These are phyloP conservation scores for Drosera capensis DNA, from an alignment of 148 eudicot genomes.

Conservation along the genomic window DNA sequence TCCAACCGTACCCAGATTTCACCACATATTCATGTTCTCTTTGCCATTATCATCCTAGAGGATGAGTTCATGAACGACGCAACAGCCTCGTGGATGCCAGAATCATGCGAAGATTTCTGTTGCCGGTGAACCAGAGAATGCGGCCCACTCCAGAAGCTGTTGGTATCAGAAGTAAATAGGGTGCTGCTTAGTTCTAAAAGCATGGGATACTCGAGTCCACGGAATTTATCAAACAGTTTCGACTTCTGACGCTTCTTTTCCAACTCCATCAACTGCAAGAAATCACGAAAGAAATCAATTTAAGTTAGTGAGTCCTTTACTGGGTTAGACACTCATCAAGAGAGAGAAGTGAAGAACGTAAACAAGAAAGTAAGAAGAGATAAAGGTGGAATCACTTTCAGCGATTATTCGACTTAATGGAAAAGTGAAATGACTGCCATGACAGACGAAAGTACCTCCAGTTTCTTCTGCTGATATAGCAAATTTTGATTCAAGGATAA, in stretches of 20 bases:
- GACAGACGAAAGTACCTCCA: conserved; percentile 69
- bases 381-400: background rate
- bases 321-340: background rate
- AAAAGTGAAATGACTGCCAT: no score
- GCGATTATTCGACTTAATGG: no score
- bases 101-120: conserved; percentile 13
- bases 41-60: no score
- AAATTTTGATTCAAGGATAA: conserved; percentile 13
- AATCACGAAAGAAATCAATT: no score
- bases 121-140: conserved; percentile 37
- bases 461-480: conserved; percentile 28
- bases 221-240: conserved; percentile 51
- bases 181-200: conserved; percentile 44
- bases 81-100: conserved; percentile 44
- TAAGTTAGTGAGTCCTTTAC: no score
- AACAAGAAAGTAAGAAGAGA: no score
- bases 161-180: conserved; percentile 34
- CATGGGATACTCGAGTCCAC: conserved; percentile 49
- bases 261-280: conserved; percentile 29
- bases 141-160: conserved; percentile 56
- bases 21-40: no score
- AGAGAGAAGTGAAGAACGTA: background rate
- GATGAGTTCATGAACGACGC: conserved; percentile 32
- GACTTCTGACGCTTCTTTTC: conserved; percentile 45
- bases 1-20: no score